Evolutionary conservation across 169 alveolate species (phyloP).

Genomic region (Plasmodium knowlesi): DNA sequence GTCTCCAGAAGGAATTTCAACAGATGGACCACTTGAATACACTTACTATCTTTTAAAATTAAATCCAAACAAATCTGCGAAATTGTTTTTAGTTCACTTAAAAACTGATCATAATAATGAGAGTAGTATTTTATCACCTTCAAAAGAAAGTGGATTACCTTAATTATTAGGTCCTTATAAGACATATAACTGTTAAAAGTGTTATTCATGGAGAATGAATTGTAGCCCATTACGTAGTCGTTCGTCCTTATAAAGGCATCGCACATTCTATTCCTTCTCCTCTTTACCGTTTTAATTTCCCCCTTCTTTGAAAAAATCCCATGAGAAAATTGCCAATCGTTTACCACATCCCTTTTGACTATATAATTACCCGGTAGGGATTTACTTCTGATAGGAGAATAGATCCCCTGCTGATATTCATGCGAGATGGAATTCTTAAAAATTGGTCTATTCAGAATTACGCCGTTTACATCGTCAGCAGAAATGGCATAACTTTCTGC

Average conservation of each 20-base stretch:
- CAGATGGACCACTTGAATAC: conserved; percentile 23
- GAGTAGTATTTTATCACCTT: conserved; percentile 22
- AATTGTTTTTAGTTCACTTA: conserved; percentile 38
- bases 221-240: conserved; percentile 33
- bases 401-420: not conserved
- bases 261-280: not conserved
- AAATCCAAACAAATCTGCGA: conserved; percentile 46
- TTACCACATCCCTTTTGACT: not conserved
- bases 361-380: not conserved
- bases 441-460: not conserved
- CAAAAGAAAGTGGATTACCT: conserved; percentile 31
- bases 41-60: conserved; percentile 50
- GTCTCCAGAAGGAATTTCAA: conserved; percentile 38
- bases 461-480: not conserved
- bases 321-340: not conserved
- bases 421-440: not conserved
- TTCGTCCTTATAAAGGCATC: not conserved
- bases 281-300: not conserved
- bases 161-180: conserved; percentile 37
- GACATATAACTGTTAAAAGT: conserved; percentile 48
- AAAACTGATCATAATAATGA: not conserved
- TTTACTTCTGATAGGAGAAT: not conserved
- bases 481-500: not conserved
- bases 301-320: not conserved
- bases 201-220: conserved; percentile 24